These are phyloP conservation scores for Penicillium sp. DNA, from an alignment of 2,329 filamentous ascomycete genomes.

Conservation along the genomic window DNA sequence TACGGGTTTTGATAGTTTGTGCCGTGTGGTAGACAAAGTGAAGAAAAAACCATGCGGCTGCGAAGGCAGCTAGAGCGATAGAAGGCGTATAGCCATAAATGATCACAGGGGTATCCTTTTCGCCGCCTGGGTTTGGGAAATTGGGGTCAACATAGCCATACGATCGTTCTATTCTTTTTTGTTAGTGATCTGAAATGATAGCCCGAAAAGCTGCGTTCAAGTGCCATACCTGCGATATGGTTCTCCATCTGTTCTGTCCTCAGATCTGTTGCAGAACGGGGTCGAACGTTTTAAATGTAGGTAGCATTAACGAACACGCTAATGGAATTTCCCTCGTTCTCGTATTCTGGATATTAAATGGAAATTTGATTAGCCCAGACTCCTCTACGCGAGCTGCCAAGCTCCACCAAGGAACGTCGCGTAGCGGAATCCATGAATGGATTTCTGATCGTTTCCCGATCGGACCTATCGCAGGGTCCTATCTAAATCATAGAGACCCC, in stretches of 20 bases:
- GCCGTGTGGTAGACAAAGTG: conserved; percentile 13
- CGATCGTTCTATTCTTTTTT: neutral
- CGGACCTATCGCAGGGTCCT: neutral
- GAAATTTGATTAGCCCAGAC: neutral
- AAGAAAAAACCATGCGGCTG: conserved; percentile 17
- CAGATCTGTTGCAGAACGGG: neutral
- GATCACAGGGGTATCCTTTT: neutral
- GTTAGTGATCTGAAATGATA: neutral
- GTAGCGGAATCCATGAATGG: neutral
- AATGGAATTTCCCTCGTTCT: neutral
- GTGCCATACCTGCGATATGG: neutral
- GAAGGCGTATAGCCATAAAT: conserved; percentile 20
- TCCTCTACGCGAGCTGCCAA: conserved; percentile 4
- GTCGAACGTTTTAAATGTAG: neutral
- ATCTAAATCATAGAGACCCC: neutral
- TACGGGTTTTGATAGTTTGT: conserved; percentile 11
- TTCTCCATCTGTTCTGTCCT: neutral
- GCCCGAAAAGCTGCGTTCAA: neutral
- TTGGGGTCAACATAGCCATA: conserved; percentile 3
- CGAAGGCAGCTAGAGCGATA: conserved; percentile 15
- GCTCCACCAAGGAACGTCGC: neutral
- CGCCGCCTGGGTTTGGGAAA: neutral
- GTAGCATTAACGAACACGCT: no score
- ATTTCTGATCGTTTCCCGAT: neutral
- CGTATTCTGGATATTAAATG: neutral